A percentile compares a stretch with the other conserved stretches of the same genome.
phyloP scores from a whole-genome alignment of 345 rosid genomes.

The Stellera chamaejasme region DNA sequence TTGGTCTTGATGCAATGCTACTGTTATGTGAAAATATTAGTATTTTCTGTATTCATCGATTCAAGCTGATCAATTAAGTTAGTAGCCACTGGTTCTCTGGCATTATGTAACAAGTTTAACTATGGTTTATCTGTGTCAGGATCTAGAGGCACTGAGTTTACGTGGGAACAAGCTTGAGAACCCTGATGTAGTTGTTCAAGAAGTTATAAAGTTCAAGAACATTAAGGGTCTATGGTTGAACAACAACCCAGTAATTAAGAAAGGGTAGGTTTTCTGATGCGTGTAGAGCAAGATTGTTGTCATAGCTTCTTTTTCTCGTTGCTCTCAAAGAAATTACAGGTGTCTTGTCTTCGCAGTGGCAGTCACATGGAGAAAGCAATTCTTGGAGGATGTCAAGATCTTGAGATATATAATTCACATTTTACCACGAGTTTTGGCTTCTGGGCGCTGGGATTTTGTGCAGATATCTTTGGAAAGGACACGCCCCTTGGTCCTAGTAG shows the following conservation, averaged over 20 bases:
- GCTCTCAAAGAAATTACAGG: slow-evolving; percentile 6
- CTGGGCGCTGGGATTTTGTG: slow-evolving; percentile 94
- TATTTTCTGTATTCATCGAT: too few species aligned
- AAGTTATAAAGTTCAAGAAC: slow-evolving; percentile 56
- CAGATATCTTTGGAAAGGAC: slow-evolving; percentile 52
- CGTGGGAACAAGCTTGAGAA: slow-evolving; percentile 63
- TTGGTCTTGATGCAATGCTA: neutral
- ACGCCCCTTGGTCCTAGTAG: slow-evolving; percentile 29
- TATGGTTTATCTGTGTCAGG: slow-evolving; percentile 27
- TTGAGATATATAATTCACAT: slow-evolving; percentile 74
- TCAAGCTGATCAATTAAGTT: too few species aligned
- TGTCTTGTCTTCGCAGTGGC: slow-evolving; percentile 36
- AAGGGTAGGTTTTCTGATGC: slow-evolving; percentile 34
- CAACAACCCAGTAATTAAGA: slow-evolving; percentile 55
- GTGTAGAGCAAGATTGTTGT: slow-evolving; percentile 5
- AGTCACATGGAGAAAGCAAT: slow-evolving; percentile 33
- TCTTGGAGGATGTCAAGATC: slow-evolving; percentile 47
- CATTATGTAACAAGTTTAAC: too few species aligned
- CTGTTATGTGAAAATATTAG: neutral
- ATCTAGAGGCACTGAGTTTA: slow-evolving; percentile 73
- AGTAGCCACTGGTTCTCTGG: too few species aligned
- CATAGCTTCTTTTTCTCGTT: slow-evolving; percentile 5
- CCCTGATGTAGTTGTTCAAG: slow-evolving; percentile 39
- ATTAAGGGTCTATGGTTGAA: slow-evolving; percentile 83
- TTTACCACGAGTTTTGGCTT: slow-evolving; percentile 58